Evolutionary conservation across 768 basidiomycete genomes (phyloP), one percentile per base, ranked within the genome.

Genomic region (Calvatia gigantea): DNA sequence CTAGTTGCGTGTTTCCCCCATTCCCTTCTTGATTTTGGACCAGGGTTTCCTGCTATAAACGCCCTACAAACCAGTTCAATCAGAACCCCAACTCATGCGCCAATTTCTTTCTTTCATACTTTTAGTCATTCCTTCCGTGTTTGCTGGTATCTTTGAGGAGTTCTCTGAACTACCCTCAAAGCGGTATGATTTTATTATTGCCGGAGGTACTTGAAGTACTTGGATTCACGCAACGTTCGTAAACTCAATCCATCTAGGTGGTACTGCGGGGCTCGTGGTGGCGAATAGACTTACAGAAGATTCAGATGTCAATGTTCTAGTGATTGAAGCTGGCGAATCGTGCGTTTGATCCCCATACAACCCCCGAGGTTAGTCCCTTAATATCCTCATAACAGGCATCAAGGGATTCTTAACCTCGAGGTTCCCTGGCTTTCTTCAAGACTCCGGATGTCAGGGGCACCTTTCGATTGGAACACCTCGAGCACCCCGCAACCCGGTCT

Each of bases 401-500:
- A 61, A 37, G 62, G 58, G 14, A 44, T 62, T 9, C 49, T 61
- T 15, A 50, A 57, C 37, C 47, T 56, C 14, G 25, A 32, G 8
- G 59, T 65, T 12, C 66, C 66, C 3, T 48, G 21, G 35, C 52
- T 58, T 37, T 32, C 51, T n/a, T 52, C 50, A n/a, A 33, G 38
- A 15, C 44, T 53, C n/a, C 9, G 39, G 31, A 25, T 54, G 23
- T 46, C 41, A 29, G 58, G 51, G n/a, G 61, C 64, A 5, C 45
- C 38, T 4, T 63, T 59, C 38, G 65, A 66, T 44, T 70, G 69
- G 69, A 68, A 67, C 42, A 69, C 59, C 47, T 66, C 67, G 6
- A 69, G 62, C 7, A 61, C 56, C 6, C 62, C 66, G 9, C 70
- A 70, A 51, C 7, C 49, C 8, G 61, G 58, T 21, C 55, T 70